These are phyloP conservation scores for Stephania japonica DNA, from an alignment of 164 flowering plant species.

Conservation along the genomic window DNA sequence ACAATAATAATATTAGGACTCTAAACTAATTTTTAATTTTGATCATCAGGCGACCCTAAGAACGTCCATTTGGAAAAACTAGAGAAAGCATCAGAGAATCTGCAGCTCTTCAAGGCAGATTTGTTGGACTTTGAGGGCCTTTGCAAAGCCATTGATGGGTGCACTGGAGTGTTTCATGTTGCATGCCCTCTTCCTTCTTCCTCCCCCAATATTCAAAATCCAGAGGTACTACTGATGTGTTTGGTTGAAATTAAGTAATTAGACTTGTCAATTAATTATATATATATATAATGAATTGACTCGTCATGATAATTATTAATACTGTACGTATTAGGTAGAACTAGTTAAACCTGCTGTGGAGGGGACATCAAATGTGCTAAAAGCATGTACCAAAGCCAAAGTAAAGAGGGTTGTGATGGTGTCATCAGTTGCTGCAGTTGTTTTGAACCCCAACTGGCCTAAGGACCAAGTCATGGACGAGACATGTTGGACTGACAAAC, in stretches of 20 bases:
- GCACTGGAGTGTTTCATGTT: slow-evolving; percentile 57
- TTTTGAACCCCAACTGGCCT: slow-evolving; percentile 41
- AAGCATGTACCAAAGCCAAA: slow-evolving; percentile 38
- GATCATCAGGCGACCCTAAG: slow-evolving; percentile 37
- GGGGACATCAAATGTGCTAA: slow-evolving; percentile 47
- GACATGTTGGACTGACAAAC: slow-evolving; percentile 49
- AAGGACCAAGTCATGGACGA: slow-evolving; percentile 39
- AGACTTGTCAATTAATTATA: no score
- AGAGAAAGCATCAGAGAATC: slow-evolving; percentile 38
- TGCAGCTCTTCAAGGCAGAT: slow-evolving; percentile 53
- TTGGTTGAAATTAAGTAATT: no score
- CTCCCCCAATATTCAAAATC: slow-evolving; percentile 11
- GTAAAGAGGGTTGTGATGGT: slow-evolving; percentile 42
- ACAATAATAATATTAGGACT: not conserved
- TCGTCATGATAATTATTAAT: no score
- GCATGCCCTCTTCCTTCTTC: slow-evolving; percentile 18
- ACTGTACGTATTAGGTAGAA: slow-evolving; percentile 27
- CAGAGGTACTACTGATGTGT: no score
- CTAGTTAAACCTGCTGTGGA: slow-evolving; percentile 48
- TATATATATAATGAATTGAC: no score
- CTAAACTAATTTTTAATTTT: not conserved
- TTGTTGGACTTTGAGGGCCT: slow-evolving; percentile 41
- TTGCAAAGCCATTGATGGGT: slow-evolving; percentile 43
- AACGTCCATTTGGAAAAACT: slow-evolving; percentile 41
- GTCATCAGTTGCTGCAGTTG: slow-evolving; percentile 39